Evolutionary conservation across 108 stramenopile genomes (phyloP).

Genomic region (Pseudonitzschia multiseries): DNA sequence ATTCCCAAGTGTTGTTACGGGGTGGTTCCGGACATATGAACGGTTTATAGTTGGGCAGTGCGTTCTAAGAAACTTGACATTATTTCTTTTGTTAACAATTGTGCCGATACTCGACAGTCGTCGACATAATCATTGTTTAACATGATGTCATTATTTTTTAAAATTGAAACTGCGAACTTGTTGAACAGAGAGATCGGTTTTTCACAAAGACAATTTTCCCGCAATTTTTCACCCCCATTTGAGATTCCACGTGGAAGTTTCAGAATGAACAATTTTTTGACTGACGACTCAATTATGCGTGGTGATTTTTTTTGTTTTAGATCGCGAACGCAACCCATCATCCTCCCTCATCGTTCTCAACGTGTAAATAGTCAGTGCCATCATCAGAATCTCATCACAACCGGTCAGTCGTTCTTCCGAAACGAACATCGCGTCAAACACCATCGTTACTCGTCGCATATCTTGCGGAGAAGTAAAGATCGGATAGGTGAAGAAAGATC

Average conservation of each 20-base stretch:
- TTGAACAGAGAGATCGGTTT: not conserved
- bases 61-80: too few relatives aligned
- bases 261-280: not conserved
- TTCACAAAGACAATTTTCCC: not conserved
- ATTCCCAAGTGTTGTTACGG: not conserved
- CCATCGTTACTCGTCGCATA: not conserved
- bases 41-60: not conserved
- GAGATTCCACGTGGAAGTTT: constrained; percentile 3
- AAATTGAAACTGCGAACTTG: not conserved
- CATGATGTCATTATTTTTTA: not conserved
- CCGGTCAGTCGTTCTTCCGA: not conserved
- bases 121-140: too few relatives aligned
- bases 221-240: not conserved
- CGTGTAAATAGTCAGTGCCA: not conserved
- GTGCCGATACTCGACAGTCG: too few relatives aligned
- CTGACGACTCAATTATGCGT: constrained; percentile 6
- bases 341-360: not conserved
- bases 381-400: constrained; percentile 6
- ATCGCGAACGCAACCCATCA: constrained; percentile 1
- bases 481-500: not conserved
- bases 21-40: not conserved
- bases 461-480: not conserved
- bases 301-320: not conserved
- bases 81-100: too few relatives aligned
- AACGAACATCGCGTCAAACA: constrained; percentile 8